phyloP scores from a whole-genome alignment of 202 grass and related monocot species.

The Alloteropsis angusta region DNA sequence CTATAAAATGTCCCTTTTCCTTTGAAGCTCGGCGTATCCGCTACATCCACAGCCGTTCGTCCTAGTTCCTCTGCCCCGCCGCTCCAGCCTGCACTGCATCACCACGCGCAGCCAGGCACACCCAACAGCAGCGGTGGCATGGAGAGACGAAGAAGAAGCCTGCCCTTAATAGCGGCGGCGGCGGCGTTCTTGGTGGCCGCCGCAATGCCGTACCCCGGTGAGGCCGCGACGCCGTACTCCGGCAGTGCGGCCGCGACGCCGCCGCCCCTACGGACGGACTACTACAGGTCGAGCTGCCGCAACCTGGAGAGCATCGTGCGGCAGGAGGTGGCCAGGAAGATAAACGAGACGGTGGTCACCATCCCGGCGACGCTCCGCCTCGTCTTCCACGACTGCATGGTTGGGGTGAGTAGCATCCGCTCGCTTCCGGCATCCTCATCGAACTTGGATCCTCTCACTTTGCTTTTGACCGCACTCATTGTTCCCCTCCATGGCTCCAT shows the following conservation, averaged over 20 bases:
- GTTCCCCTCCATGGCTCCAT: background rate
- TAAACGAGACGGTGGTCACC: constrained; percentile 66
- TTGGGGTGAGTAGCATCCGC: constrained; percentile 25
- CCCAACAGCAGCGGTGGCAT: constrained; percentile 1
- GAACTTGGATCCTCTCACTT: background rate
- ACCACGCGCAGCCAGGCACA: background rate
- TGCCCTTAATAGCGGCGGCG: background rate
- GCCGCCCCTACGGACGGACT: constrained; percentile 22
- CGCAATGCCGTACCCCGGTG: constrained; percentile 12
- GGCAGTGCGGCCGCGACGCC: background rate
- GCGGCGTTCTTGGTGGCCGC: background rate
- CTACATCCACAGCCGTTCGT: background rate
- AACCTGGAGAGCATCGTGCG: constrained; percentile 43
- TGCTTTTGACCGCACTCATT: background rate
- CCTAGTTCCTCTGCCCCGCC: background rate
- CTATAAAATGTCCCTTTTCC: background rate
- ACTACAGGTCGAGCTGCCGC: constrained; percentile 39
- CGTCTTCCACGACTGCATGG: constrained; percentile 75
- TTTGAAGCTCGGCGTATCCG: background rate
- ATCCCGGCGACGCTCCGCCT: constrained; percentile 67
- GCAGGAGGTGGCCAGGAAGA: constrained; percentile 53
- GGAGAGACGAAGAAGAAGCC: constrained; percentile 27
- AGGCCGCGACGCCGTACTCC: background rate
- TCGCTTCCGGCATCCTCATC: background rate
- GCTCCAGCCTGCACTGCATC: background rate